Base-by-base conservation (phyloP, 2,329 filamentous ascomycete species). In the Trichoderma sp. region DNA sequence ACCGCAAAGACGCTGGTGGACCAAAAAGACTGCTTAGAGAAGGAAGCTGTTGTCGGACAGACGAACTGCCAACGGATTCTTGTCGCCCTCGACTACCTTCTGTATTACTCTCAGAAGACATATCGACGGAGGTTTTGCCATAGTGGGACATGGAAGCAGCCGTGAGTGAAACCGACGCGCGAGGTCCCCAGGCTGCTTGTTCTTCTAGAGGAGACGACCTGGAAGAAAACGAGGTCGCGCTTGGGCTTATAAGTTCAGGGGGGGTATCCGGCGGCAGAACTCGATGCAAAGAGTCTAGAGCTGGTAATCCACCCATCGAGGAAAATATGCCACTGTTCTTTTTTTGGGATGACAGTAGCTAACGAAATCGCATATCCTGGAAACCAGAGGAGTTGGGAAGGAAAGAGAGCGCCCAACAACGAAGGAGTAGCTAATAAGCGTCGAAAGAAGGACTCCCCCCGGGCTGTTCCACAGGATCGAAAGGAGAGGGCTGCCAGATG, bases 1-100 rank as follows among this genome's bases (percentile, higher is more conserved):
- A 79, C 59, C 82, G 79, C 39, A 81, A 77, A 56, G 81, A 76
- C 5, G 83, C 77, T 13, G 83, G 79, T 6, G 83, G 83, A 3
- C 84, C 85, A 72, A 88, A 87, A 18, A 89, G 77, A 72, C 85
- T 88, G 76, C 84, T 87, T 71, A 89, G 73, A 6, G 86, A 83
- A 2, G 86, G 86, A 26, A 88, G 81, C 72, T 86, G 83, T 72
- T 85, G 84, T 68, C 81, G 80, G 59, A 75, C 70, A 26, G 75
- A 72, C 70, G 72, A 67, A 70, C 74, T 76, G 71, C 68, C 74
- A 58, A 73, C 73, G 58, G 74, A 74, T 69, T 82, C 81, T 67
- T 78, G 78, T 70, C 78, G 79, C 63, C 74, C 72, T 58, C 77
- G 77, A 32, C 75, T 75, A 66, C 80, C 79, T 71, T 82, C 80